A percentile compares a stretch with the other conserved stretches of the same genome.
Evolutionary conservation across 1,139 yeast species (phyloP).

Genomic region (Saccharomyces hybrid): DNA sequence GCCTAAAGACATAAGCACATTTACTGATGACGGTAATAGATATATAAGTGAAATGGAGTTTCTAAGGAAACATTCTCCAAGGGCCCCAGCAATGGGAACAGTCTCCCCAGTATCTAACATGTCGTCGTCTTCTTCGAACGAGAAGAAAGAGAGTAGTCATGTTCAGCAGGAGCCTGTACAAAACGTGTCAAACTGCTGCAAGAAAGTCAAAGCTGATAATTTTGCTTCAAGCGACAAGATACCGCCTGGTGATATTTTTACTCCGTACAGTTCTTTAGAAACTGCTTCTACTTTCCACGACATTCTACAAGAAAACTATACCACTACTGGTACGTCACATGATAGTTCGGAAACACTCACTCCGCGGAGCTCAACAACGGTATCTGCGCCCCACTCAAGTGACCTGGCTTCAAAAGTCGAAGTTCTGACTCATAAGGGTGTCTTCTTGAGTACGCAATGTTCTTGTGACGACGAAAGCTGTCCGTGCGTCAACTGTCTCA

Average conservation of each 20-base stretch:
- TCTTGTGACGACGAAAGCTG: slow-evolving; percentile 29
- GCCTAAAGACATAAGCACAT: slow-evolving; percentile 36
- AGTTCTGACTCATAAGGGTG: slow-evolving; percentile 27
- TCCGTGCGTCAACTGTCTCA: slow-evolving; percentile 28
- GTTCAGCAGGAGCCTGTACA: neutral
- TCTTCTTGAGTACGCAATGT: slow-evolving; percentile 29
- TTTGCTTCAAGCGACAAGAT: neutral
- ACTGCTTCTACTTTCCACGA: neutral
- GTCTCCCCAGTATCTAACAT: neutral
- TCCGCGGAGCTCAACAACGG: neutral
- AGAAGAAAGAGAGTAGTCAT: neutral
- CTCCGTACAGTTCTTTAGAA: neutral
- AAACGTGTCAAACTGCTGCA: neutral
- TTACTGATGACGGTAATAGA: slow-evolving; percentile 36
- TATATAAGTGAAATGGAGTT: neutral
- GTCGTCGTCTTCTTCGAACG: neutral
- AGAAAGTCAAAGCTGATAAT: neutral
- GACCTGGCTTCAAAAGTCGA: neutral
- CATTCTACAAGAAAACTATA: neutral
- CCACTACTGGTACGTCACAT: neutral
- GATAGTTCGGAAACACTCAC: neutral
- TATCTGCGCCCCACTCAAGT: neutral
- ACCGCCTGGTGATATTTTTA: neutral
- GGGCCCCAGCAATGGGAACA: neutral
- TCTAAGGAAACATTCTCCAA: neutral